phyloP scores from a whole-genome alignment of 768 basidiomycete genomes.

The Collybia sp. region DNA sequence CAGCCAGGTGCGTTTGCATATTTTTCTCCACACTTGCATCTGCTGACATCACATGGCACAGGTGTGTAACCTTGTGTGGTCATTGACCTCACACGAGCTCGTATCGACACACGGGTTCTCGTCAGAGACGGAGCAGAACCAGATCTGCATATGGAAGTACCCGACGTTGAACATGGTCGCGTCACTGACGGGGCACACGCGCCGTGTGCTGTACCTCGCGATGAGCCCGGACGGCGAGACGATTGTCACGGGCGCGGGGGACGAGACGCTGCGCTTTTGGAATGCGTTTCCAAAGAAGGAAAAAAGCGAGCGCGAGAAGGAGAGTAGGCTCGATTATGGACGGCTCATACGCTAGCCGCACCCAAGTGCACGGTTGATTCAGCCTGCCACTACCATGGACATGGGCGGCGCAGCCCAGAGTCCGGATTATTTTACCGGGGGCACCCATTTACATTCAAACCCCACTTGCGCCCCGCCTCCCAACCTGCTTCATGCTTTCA shows the following conservation, averaged over 20 bases:
- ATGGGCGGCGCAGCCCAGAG: too few relatives aligned
- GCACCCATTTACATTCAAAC: too few relatives aligned
- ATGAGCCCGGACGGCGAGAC: constrained; percentile 98
- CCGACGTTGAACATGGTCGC: constrained; percentile 93
- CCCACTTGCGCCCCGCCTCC: too few relatives aligned
- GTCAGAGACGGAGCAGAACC: constrained; percentile 89
- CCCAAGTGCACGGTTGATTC: too few relatives aligned
- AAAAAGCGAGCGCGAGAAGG: constrained; percentile 29
- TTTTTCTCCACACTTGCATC: constrained; percentile 6
- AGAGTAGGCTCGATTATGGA: constrained; percentile 46
- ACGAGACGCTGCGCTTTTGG: constrained; percentile 97
- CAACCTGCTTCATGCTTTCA: too few relatives aligned
- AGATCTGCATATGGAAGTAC: constrained; percentile 95
- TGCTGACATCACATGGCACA: constrained; percentile 21
- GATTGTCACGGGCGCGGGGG: constrained; percentile 96
- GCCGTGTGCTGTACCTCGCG: constrained; percentile 93
- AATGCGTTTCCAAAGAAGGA: constrained; percentile 89
- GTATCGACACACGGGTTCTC: constrained; percentile 98
- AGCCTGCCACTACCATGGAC: too few relatives aligned
- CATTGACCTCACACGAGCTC: constrained; percentile 90
- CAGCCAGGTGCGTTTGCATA: constrained; percentile 68
- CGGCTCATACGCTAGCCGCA: constrained; percentile 42
- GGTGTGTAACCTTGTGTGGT: constrained; percentile 99
- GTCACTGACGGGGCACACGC: constrained; percentile 89
- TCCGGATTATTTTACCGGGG: too few relatives aligned